phyloP scores from a whole-genome alignment of 805 yeast species.

The Isabelozyma gotoi region DNA sequence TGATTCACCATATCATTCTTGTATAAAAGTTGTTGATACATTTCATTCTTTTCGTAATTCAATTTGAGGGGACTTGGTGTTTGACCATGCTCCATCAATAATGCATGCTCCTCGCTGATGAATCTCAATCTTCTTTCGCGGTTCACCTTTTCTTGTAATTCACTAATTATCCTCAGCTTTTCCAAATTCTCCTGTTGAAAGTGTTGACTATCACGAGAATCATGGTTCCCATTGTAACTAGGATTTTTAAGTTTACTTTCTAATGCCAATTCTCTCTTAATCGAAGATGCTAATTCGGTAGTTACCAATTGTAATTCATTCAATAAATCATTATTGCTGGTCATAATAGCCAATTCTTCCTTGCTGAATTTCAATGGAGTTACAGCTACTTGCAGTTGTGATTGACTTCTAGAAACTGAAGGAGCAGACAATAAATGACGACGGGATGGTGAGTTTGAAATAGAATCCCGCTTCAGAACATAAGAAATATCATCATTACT shows the following conservation, averaged over 20 bases:
- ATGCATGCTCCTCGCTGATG: constrained; percentile 69
- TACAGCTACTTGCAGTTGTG: constrained; percentile 2
- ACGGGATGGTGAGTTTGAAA: not conserved
- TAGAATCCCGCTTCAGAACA: not conserved
- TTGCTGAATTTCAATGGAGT: constrained; percentile 42
- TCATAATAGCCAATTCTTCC: constrained; percentile 62
- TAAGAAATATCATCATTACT: constrained; percentile 7
- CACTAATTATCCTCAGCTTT: constrained; percentile 37
- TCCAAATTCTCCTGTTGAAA: constrained; percentile 2
- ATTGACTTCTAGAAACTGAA: not conserved
- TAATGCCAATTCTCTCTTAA: constrained; percentile 63
- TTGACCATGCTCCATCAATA: constrained; percentile 53
- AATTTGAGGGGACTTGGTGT: constrained; percentile 56
- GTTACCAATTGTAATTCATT: constrained; percentile 69
- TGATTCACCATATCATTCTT: constrained; percentile 50
- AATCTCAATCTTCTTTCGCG: constrained; percentile 66
- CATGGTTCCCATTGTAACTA: not conserved
- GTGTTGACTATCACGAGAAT: not conserved
- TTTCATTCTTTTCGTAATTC: constrained; percentile 54
- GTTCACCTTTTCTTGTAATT: constrained; percentile 55
- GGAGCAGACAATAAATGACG: constrained; percentile 1
- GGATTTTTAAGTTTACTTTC: constrained; percentile 42
- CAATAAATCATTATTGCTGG: constrained; percentile 56
- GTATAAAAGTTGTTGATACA: constrained; percentile 46
- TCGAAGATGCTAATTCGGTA: constrained; percentile 69